These are phyloP conservation scores for Fusarium piperis DNA, from an alignment of 2,329 filamentous ascomycete species.

Conservation along the genomic window DNA sequence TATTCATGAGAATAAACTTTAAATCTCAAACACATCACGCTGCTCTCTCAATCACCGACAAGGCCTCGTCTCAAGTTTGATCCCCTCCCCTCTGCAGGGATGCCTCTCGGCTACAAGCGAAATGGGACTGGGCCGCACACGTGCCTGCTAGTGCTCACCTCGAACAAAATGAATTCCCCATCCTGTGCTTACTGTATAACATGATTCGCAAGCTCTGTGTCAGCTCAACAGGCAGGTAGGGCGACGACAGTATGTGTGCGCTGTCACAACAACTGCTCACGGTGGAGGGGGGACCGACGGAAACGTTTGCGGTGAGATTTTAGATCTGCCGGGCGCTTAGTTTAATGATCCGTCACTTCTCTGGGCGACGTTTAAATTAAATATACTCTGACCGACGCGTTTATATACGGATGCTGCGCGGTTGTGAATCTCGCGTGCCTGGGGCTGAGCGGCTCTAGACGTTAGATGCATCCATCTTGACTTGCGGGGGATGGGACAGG, in stretches of 20 bases:
- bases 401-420: not conserved
- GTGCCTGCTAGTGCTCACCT: not conserved
- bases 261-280: not conserved
- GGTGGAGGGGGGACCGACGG: not conserved
- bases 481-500: not conserved
- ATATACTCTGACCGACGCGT: not conserved
- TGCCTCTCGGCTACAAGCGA: conserved; percentile 26
- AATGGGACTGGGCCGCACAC: conserved; percentile 16
- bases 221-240: not conserved
- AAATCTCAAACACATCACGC: not conserved
- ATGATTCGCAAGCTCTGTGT: not conserved
- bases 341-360: not conserved
- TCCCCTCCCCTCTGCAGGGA: not conserved
- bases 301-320: not conserved
- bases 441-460: not conserved
- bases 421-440: not conserved
- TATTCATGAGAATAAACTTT: not conserved
- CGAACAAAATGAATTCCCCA: not conserved
- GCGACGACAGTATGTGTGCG: not conserved
- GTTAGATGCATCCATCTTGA: not conserved
- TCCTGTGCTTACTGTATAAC: not conserved
- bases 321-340: not conserved
- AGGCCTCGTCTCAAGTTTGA: not conserved
- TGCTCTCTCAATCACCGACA: not conserved
- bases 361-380: not conserved